Conservation (phyloP, 2,329 filamentous ascomycete genomes). For the Fusarium brevicatenulatum region DNA sequence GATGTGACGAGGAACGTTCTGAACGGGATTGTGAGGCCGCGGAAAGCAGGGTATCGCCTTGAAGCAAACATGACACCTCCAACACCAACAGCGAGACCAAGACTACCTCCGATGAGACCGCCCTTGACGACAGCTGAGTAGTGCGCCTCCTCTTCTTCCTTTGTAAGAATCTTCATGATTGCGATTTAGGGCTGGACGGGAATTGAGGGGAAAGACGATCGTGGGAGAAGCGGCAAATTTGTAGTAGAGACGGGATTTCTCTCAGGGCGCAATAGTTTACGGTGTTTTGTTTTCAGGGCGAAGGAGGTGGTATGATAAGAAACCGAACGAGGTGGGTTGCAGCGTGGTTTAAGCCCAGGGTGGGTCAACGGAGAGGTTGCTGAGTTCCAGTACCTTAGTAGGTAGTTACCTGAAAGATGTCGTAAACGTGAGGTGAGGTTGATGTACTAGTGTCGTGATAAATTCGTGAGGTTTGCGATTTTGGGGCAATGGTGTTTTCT, state of each 20-base stretch:
- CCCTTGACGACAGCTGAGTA: conserved; percentile 84
- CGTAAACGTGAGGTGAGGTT: conserved; percentile 2
- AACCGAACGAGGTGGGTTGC: conserved; percentile 28
- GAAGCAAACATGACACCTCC: conserved; percentile 75
- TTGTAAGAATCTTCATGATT: conserved; percentile 93
- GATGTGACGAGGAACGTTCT: conserved; percentile 90
- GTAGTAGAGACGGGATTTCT: conserved; percentile 9
- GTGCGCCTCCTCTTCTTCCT: conserved; percentile 90
- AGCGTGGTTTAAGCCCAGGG: conserved; percentile 35
- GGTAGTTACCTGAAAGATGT: neutral
- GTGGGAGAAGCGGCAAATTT: neutral
- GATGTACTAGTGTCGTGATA: neutral
- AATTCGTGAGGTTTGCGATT: neutral
- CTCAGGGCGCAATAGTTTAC: neutral
- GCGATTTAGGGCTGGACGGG: conserved; percentile 34
- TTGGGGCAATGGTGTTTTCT: neutral
- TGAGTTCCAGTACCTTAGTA: neutral
- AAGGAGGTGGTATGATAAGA: conserved; percentile 38
- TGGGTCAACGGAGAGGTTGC: conserved; percentile 24
- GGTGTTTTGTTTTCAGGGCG: conserved; percentile 18
- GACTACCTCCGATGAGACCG: conserved; percentile 75
- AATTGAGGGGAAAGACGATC: neutral
- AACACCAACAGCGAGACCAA: conserved; percentile 74
- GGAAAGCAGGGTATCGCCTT: conserved; percentile 80
- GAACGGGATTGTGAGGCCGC: conserved; percentile 86